Evolutionary conservation across 2,329 filamentous ascomycete genomes (phyloP).

Genomic region (Westerdykella ornata): DNA sequence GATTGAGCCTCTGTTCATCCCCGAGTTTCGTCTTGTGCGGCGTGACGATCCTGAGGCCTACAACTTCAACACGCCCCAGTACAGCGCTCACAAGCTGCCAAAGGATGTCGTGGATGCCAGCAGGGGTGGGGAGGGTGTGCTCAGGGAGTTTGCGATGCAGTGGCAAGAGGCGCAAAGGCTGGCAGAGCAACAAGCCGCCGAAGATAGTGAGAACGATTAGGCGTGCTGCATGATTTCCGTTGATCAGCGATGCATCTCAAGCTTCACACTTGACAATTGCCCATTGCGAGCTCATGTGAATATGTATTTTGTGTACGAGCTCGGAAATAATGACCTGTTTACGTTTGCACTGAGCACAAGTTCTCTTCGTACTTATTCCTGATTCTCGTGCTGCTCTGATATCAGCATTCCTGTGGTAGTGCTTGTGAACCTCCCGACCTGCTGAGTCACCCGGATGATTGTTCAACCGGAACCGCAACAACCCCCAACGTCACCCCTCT

Average conservation of each 20-base stretch:
- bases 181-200: constrained; percentile 37
- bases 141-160: constrained; percentile 59
- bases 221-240: neutral
- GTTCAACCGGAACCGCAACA: neutral
- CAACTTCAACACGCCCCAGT: constrained; percentile 76
- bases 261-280: too few relatives aligned
- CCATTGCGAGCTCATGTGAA: too few relatives aligned
- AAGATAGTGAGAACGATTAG: constrained; percentile 35
- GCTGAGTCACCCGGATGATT: neutral
- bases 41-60: constrained; percentile 84
- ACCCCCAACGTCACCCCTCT: constrained; percentile 8
- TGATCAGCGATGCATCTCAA: too few relatives aligned
- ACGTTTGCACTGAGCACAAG: too few relatives aligned
- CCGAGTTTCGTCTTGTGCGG: constrained; percentile 76
- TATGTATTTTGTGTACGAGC: too few relatives aligned
- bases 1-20: constrained; percentile 49
- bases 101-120: constrained; percentile 78
- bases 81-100: constrained; percentile 91
- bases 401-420: too few relatives aligned
- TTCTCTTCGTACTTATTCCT: too few relatives aligned
- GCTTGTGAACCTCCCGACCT: too few relatives aligned
- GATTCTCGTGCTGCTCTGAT: too few relatives aligned
- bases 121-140: constrained; percentile 56
- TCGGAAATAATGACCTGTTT: too few relatives aligned
- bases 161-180: constrained; percentile 44